These are phyloP conservation scores for Inonotus obliquus DNA, from an alignment of 1,284 basidiomycete genomes.

Conservation along the genomic window DNA sequence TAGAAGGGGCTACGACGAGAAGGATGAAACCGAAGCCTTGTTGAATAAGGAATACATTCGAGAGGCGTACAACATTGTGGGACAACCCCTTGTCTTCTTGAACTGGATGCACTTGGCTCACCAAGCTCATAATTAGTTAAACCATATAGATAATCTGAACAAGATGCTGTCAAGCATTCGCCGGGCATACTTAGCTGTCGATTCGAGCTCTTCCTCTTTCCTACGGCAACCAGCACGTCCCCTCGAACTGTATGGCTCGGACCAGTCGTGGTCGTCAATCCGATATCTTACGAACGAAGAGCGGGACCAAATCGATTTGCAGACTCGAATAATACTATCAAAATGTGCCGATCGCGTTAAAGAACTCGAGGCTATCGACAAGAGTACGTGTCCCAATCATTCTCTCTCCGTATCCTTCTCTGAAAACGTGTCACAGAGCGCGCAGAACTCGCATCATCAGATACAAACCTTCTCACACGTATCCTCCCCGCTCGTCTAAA, in stretches of 20 bases:
- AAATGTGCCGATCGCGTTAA: constrained; percentile 81
- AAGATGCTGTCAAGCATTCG: constrained; percentile 68
- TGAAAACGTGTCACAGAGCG: constrained; percentile 45
- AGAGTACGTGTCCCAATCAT: constrained; percentile 48
- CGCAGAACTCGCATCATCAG: constrained; percentile 54
- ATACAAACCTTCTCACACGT: constrained; percentile 55
- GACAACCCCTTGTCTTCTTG: constrained; percentile 24
- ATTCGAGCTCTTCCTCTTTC: constrained; percentile 47
- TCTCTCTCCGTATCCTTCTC: constrained; percentile 3
- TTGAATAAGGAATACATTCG: constrained; percentile 62
- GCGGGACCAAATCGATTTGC: constrained; percentile 87
- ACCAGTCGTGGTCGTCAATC: constrained; percentile 61
- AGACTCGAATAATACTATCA: constrained; percentile 77
- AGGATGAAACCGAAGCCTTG: constrained; percentile 33
- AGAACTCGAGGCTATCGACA: constrained; percentile 81
- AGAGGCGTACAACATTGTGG: constrained; percentile 72
- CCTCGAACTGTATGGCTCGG: constrained; percentile 50
- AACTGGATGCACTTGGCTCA: neutral
- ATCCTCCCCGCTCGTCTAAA: constrained; percentile 63
- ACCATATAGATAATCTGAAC: constrained; percentile 65
- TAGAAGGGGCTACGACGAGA: constrained; percentile 30
- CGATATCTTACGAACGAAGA: constrained; percentile 79
- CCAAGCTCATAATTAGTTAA: constrained; percentile 41
- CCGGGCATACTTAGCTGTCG: constrained; percentile 75
- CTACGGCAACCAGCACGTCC: constrained; percentile 45